Base-by-base conservation (phyloP, 441 rosid genomes). In the Flueggea neowawraea region DNA sequence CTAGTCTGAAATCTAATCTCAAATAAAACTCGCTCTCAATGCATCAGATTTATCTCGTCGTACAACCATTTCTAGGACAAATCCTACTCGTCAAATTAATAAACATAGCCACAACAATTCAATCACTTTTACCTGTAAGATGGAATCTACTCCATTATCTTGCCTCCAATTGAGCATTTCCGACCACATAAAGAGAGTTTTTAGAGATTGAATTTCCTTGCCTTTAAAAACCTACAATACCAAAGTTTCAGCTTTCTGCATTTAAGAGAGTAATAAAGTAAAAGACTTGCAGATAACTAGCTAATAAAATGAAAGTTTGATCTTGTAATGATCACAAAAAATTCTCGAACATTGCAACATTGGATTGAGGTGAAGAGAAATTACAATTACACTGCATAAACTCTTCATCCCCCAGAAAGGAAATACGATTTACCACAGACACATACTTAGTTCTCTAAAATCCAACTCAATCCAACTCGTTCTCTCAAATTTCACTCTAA, bases 161-260 rank as follows among this genome's bases (percentile, higher is more conserved):
- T 72, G 79, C 82, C 98, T 93, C 98, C 96, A 93, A 55, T 85
- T 84, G 53, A 93, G 82, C 98, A 90, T 93, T 41, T 87, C 94
- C 65, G 82, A 85, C 98, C 98, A 93, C 98, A 93, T 93, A 57
- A 81, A 80, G 49, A 80, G 53, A 16, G 98, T 75, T 84, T 87
- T 93, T 88, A 95, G 16, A 69, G 62, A 75, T 88, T 95, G 71
- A 93, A 90, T 57, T 80, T 88, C 75, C 97, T 86, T 54, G 98
- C 96, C 75, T 88, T 90, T 56, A 93, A 65, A 75, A 93, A 90
- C 75, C 98, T 93, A 80, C 73, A 60, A 53, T 31, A 55, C 33
- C 32, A 61, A 50, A 62, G 61, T 65, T 54, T 31, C 59, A 68
- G 16, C 52, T 49, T 54, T 57, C 53, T 33, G 14, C 41, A 56